Evolutionary conservation across 345 rosid genomes (phyloP).

Genomic region (Rhodamnia argentea): DNA sequence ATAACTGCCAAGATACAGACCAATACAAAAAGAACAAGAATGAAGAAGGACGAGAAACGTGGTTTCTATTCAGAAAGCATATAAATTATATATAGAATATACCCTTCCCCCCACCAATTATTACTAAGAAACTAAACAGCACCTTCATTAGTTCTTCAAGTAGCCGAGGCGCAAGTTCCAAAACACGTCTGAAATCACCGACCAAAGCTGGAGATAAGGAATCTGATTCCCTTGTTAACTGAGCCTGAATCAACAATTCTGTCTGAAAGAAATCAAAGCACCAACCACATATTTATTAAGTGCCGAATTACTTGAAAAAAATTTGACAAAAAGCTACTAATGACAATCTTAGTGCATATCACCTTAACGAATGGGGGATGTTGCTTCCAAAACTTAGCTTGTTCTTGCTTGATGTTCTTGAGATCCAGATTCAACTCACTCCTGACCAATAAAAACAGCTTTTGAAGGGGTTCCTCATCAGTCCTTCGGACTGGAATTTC

Average conservation of each 20-base stretch:
- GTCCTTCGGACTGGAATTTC: conserved; percentile 97
- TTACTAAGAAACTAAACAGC: not conserved
- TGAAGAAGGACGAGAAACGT: not conserved
- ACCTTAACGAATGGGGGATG: conserved; percentile 98
- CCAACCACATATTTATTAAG: not conserved
- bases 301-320: not conserved
- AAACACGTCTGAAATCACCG: conserved; percentile 71
- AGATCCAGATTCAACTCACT: conserved; percentile 93
- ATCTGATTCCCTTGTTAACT: conserved; percentile 69
- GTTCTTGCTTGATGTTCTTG: conserved; percentile 98
- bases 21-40: not conserved
- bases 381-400: conserved; percentile 98
- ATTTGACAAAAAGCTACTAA: not conserved
- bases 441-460: conserved; percentile 89
- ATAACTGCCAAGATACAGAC: not conserved
- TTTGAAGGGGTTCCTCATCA: conserved; percentile 93
- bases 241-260: conserved; percentile 97
- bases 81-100: not conserved
- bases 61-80: not conserved
- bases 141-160: conserved; percentile 98
- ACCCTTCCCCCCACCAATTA: not conserved
- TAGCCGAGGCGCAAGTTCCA: conserved; percentile 93
- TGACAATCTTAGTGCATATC: not conserved
- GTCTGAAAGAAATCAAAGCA: conserved; percentile 33
- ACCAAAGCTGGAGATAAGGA: conserved; percentile 69